Evolutionary conservation across 1,284 basidiomycete species (phyloP).

Genomic region (Apiotrichum gamsii): DNA sequence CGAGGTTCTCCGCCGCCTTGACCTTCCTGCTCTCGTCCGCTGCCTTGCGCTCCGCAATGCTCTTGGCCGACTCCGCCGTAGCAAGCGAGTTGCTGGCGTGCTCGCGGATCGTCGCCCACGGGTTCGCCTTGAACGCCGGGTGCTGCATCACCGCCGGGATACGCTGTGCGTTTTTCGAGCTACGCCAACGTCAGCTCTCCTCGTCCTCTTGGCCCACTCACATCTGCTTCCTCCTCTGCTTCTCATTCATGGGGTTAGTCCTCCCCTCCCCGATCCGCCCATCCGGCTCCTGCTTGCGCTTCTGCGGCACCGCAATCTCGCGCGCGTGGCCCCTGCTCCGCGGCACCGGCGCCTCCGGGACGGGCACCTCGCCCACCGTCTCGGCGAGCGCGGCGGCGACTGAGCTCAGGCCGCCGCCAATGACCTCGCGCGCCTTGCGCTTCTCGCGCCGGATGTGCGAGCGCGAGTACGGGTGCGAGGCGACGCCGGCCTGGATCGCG

Average conservation of each 20-base stretch:
- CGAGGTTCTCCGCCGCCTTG: neutral
- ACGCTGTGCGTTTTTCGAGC: conserved; percentile 30
- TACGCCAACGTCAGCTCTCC: conserved; percentile 4
- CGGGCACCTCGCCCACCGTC: conserved; percentile 5
- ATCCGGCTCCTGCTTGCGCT: conserved; percentile 17
- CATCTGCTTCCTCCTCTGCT: conserved; percentile 41
- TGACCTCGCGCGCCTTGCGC: conserved; percentile 33
- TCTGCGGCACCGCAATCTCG: conserved; percentile 12
- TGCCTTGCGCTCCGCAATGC: conserved; percentile 9
- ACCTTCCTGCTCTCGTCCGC: conserved; percentile 1
- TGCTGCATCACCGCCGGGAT: conserved; percentile 43
- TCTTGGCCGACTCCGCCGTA: conserved; percentile 14
- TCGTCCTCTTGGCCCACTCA: conserved; percentile 21
- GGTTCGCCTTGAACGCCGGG: conserved; percentile 42
- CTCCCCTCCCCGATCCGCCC: conserved; percentile 41
- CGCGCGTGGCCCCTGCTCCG: conserved; percentile 7
- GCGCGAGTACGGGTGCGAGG: conserved; percentile 41
- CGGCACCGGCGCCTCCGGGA: neutral
- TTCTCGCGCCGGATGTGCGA: conserved; percentile 42
- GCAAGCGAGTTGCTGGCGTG: conserved; percentile 43
- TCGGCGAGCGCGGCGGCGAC: conserved; percentile 33
- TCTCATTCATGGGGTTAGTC: conserved; percentile 40
- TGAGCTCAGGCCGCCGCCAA: conserved; percentile 22
- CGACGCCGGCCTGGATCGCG: conserved; percentile 8
- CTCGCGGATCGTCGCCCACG: conserved; percentile 45